These are phyloP conservation scores for Arctium minus DNA, from an alignment of 129 eudicot species.

Conservation along the genomic window DNA sequence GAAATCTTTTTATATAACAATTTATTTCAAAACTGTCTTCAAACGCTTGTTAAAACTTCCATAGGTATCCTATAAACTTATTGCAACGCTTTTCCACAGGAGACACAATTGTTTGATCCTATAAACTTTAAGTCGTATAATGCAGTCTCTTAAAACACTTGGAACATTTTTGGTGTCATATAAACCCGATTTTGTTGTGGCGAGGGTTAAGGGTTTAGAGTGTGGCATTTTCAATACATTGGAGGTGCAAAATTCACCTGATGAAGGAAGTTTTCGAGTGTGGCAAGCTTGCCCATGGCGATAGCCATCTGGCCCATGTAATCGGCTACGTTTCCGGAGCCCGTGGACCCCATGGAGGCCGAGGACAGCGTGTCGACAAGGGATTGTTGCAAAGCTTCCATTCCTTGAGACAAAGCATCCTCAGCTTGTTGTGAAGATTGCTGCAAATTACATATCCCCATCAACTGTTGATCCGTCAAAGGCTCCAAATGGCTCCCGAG, in stretches of 20 bases:
- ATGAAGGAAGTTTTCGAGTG: conserved; percentile 82
- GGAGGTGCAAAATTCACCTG: conserved; percentile 46
- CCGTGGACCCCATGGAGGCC: conserved; percentile 47
- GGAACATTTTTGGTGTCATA: not conserved
- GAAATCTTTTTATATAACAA: no score
- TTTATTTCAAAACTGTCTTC: no score
- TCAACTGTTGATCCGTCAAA: conserved; percentile 79
- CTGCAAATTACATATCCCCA: conserved; percentile 87
- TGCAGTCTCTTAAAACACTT: not conserved
- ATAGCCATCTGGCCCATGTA: conserved; percentile 99
- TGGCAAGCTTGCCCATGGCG: conserved; percentile 94
- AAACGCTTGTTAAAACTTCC: not conserved
- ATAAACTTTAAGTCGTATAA: not conserved
- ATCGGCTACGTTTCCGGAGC: conserved; percentile 61
- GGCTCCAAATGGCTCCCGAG: conserved; percentile 85
- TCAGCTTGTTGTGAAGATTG: conserved; percentile 97
- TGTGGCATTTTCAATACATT: not conserved
- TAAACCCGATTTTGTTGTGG: not conserved
- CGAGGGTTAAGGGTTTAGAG: not conserved
- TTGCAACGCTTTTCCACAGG: not conserved
- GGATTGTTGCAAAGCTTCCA: conserved; percentile 97
- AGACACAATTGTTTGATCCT: not conserved
- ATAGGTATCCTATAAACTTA: not conserved
- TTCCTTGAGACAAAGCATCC: conserved; percentile 96
- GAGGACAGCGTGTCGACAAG: conserved; percentile 84